A percentile compares a stretch with the other conserved stretches of the same genome.
These are phyloP conservation scores for Diphasiastrum complanatum DNA, from an alignment of 83 land plant genomes.

Conservation along the genomic window DNA sequence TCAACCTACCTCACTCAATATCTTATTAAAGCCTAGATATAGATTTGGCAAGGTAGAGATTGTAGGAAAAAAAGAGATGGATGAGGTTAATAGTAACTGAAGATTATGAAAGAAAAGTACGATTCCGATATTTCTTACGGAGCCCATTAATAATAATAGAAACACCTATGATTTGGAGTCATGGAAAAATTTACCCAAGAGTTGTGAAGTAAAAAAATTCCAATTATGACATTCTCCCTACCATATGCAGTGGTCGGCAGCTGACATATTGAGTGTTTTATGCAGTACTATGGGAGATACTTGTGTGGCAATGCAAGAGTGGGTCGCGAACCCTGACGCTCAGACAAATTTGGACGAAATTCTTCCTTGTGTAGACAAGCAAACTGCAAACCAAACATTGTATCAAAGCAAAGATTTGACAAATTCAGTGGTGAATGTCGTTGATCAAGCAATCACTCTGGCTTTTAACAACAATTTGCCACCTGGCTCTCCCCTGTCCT, in stretches of 20 bases:
- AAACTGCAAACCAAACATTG: constrained; percentile 62
- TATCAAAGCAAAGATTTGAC: constrained; percentile 52
- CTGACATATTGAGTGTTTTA: too few relatives aligned
- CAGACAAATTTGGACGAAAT: constrained; percentile 76
- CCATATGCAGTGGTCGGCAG: too few relatives aligned
- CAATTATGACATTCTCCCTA: too few relatives aligned
- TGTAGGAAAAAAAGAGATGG: too few relatives aligned
- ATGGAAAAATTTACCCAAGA: too few relatives aligned
- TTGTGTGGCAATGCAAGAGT: constrained; percentile 83
- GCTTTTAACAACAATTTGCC: constrained; percentile 49
- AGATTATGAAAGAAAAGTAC: too few relatives aligned
- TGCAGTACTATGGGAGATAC: constrained; percentile 71
- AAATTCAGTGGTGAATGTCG: constrained; percentile 40
- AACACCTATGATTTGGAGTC: not conserved
- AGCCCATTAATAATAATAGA: not conserved
- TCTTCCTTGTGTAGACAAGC: constrained; percentile 74
- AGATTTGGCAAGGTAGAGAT: too few relatives aligned
- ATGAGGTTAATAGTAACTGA: constrained; percentile 1
- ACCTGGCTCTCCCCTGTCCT: constrained; percentile 36
- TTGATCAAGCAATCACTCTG: constrained; percentile 44
- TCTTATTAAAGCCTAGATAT: too few relatives aligned
- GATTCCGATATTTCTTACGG: not conserved
- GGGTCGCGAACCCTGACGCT: constrained; percentile 76
- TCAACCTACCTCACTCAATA: too few relatives aligned
- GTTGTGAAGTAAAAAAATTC: too few relatives aligned